These are phyloP conservation scores for Leptographium procerum DNA, from an alignment of 2,329 filamentous ascomycete genomes.

Conservation along the genomic window DNA sequence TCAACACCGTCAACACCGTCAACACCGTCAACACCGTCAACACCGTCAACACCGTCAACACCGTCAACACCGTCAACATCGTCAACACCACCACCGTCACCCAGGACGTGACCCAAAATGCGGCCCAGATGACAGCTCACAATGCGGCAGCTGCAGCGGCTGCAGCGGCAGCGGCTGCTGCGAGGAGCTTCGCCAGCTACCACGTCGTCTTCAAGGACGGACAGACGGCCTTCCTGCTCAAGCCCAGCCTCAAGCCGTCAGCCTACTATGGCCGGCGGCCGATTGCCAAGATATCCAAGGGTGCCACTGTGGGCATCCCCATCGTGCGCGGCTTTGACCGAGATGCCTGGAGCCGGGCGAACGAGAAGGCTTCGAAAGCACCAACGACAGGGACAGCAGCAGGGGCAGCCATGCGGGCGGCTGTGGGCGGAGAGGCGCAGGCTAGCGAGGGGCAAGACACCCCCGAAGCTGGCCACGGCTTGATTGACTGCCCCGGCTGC, in stretches of 20 bases:
- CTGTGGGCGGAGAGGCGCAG: not conserved
- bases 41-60: too few relatives aligned
- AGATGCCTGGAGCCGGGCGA: conserved; percentile 60
- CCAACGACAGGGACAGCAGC: conserved; percentile 2
- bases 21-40: too few relatives aligned
- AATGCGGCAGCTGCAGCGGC: conserved; percentile 17
- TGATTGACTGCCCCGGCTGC: conserved; percentile 43
- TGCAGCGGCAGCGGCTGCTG: conserved; percentile 27
- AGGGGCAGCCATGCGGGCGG: not conserved
- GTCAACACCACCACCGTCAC: too few relatives aligned
- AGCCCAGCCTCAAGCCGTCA: conserved; percentile 75
- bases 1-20: too few relatives aligned
- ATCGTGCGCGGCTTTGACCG: conserved; percentile 86
- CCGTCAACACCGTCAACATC: too few relatives aligned
- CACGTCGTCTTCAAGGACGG: conserved; percentile 80
- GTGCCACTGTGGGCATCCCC: conserved; percentile 68
- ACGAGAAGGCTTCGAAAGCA: conserved; percentile 27
- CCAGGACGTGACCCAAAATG: conserved; percentile 8
- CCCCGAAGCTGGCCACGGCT: conserved; percentile 4
- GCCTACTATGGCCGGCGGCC: conserved; percentile 74
- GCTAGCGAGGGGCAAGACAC: not conserved
- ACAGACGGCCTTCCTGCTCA: conserved; percentile 69
- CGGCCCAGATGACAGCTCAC: conserved; percentile 16
- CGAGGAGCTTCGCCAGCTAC: conserved; percentile 54
- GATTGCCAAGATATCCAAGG: conserved; percentile 74